Percentiles rank a stretch among this genome's conserved stretches.
Evolutionary conservation across 352 stramenopile species (phyloP).

Genomic region (Elongisporangium undulatum): DNA sequence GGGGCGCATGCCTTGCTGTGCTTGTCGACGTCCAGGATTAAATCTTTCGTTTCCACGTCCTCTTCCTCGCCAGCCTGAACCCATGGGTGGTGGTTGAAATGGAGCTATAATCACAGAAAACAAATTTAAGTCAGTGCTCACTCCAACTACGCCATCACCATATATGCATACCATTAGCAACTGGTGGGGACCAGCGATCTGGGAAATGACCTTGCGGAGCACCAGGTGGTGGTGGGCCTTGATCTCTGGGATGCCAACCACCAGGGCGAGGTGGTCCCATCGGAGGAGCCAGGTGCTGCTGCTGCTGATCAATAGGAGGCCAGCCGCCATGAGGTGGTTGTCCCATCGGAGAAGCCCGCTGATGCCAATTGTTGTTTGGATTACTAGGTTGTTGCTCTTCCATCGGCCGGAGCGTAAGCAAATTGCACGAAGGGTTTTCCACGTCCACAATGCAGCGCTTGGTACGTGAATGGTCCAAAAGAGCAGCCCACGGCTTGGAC

Average conservation of each 20-base stretch:
- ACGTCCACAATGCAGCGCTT: conserved; percentile 80
- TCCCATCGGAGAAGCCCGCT: neutral
- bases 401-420: conserved; percentile 66
- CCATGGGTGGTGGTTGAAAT: conserved; percentile 10
- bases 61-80: conserved; percentile 26
- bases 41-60: conserved; percentile 29
- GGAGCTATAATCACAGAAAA: neutral
- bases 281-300: neutral
- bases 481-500: conserved; percentile 77
- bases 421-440: conserved; percentile 69
- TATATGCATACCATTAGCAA: conserved; percentile 8
- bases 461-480: conserved; percentile 69
- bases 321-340: neutral
- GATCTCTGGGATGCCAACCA: neutral
- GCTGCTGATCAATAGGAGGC: neutral
- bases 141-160: neutral
- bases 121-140: neutral
- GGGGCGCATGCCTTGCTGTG: neutral
- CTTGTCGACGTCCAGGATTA: conserved; percentile 9
- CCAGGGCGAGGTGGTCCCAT: neutral
- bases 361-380: conserved; percentile 11
- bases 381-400: conserved; percentile 19
- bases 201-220: neutral
- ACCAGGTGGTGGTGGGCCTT: neutral
- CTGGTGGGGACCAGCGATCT: conserved; percentile 6